Evolutionary conservation across 345 rosid genomes (phyloP).

Genomic region (Acer saccharum): DNA sequence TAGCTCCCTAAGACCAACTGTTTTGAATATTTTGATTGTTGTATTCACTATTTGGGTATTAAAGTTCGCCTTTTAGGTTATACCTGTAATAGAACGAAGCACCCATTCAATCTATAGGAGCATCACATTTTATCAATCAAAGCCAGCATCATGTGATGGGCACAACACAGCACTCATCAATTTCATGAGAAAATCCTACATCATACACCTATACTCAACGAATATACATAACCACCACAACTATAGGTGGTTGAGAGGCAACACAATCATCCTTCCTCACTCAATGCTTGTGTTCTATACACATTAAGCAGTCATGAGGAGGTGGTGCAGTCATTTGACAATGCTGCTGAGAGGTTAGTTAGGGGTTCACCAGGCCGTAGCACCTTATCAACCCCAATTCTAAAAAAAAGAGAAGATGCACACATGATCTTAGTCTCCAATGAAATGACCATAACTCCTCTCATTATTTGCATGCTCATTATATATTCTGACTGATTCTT

Average conservation of each 20-base stretch:
- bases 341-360: conserved; percentile 8
- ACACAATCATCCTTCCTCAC: not conserved
- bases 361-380: not conserved
- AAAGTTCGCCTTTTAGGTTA: not conserved
- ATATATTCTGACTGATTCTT: not conserved
- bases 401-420: not conserved
- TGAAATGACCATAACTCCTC: not conserved
- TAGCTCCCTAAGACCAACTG: not conserved
- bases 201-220: not conserved
- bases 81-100: not conserved
- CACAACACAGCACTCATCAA: not conserved
- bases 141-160: not conserved
- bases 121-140: not conserved
- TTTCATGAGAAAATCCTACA: not conserved
- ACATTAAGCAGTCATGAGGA: not conserved
- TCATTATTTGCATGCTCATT: not conserved
- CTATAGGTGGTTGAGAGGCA: not conserved
- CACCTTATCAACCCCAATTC: not conserved
- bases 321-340: not conserved
- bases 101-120: not conserved
- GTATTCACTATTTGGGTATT: not conserved
- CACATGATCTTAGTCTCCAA: not conserved
- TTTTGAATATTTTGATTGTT: not conserved
- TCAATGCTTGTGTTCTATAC: not conserved
- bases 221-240: not conserved